Base-by-base conservation (phyloP, 2,329 filamentous ascomycete species). In the Aspergillus fructus region DNA sequence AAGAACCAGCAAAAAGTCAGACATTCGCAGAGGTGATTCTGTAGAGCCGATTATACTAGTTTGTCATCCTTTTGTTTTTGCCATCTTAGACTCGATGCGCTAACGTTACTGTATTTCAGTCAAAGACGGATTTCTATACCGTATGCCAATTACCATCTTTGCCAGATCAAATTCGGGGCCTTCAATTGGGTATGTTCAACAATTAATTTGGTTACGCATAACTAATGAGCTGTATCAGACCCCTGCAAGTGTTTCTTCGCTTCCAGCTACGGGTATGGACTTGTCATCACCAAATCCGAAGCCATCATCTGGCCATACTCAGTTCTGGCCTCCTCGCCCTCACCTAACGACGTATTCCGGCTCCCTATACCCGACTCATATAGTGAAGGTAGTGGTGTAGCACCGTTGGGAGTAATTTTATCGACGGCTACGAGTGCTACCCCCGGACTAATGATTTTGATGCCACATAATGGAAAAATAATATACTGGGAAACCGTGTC, bases 401-500 rank as follows among this genome's bases (percentile, higher is more conserved):
- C 96, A 5, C 93, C 94, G 1, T 81, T 97, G 40, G 94, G 91
- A 53, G 85, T 90, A 17, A 83, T 99, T 52, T 88, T 97, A 6
- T 88, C 90, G 0, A 88, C 89, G 49, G 89, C 90, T 5, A 87
- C 89, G 4, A 86, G 85, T n/a, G 85, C 86, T 49, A 90, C 96
- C 65, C 89, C 93, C 34, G 94, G 94, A 2, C 82, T 99, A 39
- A 85, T 99, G 27, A 84, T 97, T 39, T 83, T 97, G 39, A 90
- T 93, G 78, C 90, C 93, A 12, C 85, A 85, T 17, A 92, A 83
- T 49, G 94, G 94, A 52, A 93, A 88, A 73, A 86, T 97, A 52
- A 88, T 91, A 45, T 97, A 94, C 74, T 97, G 94, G 92, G 94
- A 97, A 72, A 96, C 91, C 40, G 90, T 97, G 62, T 92, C 93